phyloP scores from a whole-genome alignment of 805 yeast species.

The Priceomyces fermenticarens region DNA sequence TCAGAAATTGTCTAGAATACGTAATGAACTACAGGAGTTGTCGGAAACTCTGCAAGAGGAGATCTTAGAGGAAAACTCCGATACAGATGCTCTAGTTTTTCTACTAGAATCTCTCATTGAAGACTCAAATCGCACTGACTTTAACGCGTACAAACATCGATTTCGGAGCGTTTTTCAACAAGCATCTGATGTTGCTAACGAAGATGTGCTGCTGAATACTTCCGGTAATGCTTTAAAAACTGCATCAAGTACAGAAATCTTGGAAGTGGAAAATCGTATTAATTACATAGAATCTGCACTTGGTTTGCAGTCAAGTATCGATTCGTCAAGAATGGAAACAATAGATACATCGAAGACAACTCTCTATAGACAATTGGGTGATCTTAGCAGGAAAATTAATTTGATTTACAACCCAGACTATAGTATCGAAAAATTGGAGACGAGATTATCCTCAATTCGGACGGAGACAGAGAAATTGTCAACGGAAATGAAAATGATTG shows the following conservation, averaged over 20 bases:
- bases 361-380: slow-evolving; percentile 25
- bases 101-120: slow-evolving; percentile 3
- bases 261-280: slow-evolving; percentile 25
- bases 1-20: slow-evolving; percentile 37
- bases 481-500: slow-evolving; percentile 15
- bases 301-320: slow-evolving; percentile 14
- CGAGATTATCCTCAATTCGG: slow-evolving; percentile 20
- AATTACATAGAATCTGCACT: slow-evolving; percentile 17
- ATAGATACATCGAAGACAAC: slow-evolving; percentile 9
- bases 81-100: slow-evolving; percentile 7
- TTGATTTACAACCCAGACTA: slow-evolving; percentile 35
- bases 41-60: slow-evolving; percentile 12
- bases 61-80: neutral
- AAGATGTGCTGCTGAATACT: neutral
- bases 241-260: slow-evolving; percentile 6
- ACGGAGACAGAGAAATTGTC: slow-evolving; percentile 24
- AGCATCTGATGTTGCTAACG: neutral
- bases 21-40: slow-evolving; percentile 38
- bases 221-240: neutral
- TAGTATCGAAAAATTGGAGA: slow-evolving; percentile 20
- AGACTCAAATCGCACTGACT: slow-evolving; percentile 1
- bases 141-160: slow-evolving; percentile 5
- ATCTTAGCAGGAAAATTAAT: slow-evolving; percentile 29
- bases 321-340: slow-evolving; percentile 1
- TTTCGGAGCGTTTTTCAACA: slow-evolving; percentile 7